Evolutionary conservation across 345 rosid species (phyloP), one percentile per base, ranked within the genome.

Genomic region (Triadica sebifera): DNA sequence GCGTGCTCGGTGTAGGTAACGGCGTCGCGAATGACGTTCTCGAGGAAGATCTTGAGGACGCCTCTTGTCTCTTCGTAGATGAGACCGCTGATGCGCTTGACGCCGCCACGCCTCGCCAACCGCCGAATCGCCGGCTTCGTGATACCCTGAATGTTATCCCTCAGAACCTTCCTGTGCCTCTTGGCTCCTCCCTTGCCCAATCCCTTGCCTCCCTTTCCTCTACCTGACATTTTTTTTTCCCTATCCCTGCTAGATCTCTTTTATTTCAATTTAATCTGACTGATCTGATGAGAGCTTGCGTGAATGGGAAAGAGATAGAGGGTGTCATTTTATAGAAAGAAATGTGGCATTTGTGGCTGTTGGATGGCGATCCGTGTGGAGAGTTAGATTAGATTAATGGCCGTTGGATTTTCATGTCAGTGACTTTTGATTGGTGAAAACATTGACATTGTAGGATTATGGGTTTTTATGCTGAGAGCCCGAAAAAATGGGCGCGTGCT

Each of bases 161-260:
- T 29, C 34, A 29, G 34, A 29, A 29, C 34, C 50, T 65, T 65
- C 15, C 69, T 13, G 38, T 65, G 69, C 17, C 69, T 22, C 19
- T 65, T 65, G 15, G 69, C 69, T 43, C 69, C 69, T 43, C 69
- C 69, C 15, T 65, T 65, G 20, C 69, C 69, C 38, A 65, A 46
- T 20, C 69, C 69, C 53, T 65, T 65, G 0, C 69, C 69, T 65
- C 69, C 69, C 52, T 65, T 65, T 45, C 69, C 69, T 65, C 69
- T 65, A 15, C 69, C 69, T 22, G 69, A 65, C 69, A 65, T 65
- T 45, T 11, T 65, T 65, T 0, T 5, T 3, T 12, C 11, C 34
- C 34, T 29, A 29, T 29, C 34, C 45, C 37, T n/a, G 0, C 20
- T 20, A 0, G 34, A 46, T 41, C 51, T 20, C 24, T 65, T 0